phyloP scores from a whole-genome alignment of 495 filamentous ascomycete species.

The Patellaria atrata region DNA sequence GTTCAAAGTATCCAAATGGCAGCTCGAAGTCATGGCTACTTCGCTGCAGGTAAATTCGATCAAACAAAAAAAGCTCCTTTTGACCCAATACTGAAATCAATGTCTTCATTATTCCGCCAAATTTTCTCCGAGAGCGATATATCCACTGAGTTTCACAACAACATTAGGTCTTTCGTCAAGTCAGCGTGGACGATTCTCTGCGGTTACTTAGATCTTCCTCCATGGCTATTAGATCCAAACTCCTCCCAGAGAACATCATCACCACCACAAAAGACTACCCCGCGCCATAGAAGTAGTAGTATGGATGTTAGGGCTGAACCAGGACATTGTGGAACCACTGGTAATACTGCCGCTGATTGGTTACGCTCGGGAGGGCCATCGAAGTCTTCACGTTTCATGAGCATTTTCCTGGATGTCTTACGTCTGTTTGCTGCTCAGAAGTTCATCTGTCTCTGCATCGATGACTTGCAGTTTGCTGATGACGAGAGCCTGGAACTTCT shows the following conservation, averaged over 20 bases:
- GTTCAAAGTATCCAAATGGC: conserved; percentile 61
- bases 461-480: conserved; percentile 80
- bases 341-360: conserved; percentile 52
- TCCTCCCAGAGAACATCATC: conserved; percentile 16
- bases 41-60: conserved; percentile 74
- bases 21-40: conserved; percentile 63
- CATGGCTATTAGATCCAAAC: conserved; percentile 44
- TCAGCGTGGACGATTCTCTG: conserved; percentile 69
- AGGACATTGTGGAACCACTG: conserved; percentile 11
- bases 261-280: conserved; percentile 5
- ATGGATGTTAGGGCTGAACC: conserved; percentile 3
- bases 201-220: conserved; percentile 62
- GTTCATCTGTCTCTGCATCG: conserved; percentile 69
- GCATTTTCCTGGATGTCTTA: conserved; percentile 72
- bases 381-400: conserved; percentile 65
- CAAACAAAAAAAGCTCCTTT: conserved; percentile 67
- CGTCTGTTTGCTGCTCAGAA: conserved; percentile 60
- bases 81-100: conserved; percentile 62
- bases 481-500: conserved; percentile 72
- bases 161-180: conserved; percentile 54
- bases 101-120: conserved; percentile 75
- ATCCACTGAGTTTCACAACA: conserved; percentile 65
- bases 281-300: conserved; percentile 10
- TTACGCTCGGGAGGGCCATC: conserved; percentile 51
- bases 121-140: conserved; percentile 85